Conservation (phyloP, 495 filamentous ascomycete species). For the Aspergillus panamensis region DNA sequence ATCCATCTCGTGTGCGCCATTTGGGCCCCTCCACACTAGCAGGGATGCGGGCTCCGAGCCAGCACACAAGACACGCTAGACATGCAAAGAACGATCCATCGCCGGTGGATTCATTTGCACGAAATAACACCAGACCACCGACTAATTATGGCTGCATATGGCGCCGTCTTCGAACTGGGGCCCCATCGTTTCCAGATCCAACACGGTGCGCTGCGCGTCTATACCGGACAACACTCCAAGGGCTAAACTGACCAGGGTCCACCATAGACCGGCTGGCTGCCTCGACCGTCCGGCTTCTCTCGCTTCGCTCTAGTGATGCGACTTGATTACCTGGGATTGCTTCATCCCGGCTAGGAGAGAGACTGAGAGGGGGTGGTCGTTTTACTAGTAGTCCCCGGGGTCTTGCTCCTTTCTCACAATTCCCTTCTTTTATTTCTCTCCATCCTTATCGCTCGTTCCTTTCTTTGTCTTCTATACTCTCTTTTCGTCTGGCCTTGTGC, state of each 20-base stretch:
- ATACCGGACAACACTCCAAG: neutral
- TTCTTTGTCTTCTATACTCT: constrained; percentile 2
- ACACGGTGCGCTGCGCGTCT: neutral
- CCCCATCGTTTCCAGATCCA: neutral
- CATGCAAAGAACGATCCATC: neutral
- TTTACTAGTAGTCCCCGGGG: neutral
- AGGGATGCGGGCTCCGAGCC: neutral
- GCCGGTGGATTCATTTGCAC: neutral
- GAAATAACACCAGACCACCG: too few species aligned
- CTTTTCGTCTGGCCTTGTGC: neutral
- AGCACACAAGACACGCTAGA: neutral
- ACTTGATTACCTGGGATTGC: neutral
- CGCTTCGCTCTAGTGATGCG: neutral
- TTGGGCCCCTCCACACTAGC: neutral
- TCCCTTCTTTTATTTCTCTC: neutral
- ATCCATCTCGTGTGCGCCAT: neutral
- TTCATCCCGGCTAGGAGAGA: neutral
- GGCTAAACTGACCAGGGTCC: neutral
- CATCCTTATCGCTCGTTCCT: neutral
- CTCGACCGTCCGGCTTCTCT: neutral
- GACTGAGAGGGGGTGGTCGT: neutral
- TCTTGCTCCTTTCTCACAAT: neutral
- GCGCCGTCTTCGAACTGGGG: neutral
- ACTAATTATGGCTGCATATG: neutral
- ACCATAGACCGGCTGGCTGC: neutral